phyloP scores from a whole-genome alignment of 1,284 basidiomycete species.

The Rhodotorula sp. region DNA sequence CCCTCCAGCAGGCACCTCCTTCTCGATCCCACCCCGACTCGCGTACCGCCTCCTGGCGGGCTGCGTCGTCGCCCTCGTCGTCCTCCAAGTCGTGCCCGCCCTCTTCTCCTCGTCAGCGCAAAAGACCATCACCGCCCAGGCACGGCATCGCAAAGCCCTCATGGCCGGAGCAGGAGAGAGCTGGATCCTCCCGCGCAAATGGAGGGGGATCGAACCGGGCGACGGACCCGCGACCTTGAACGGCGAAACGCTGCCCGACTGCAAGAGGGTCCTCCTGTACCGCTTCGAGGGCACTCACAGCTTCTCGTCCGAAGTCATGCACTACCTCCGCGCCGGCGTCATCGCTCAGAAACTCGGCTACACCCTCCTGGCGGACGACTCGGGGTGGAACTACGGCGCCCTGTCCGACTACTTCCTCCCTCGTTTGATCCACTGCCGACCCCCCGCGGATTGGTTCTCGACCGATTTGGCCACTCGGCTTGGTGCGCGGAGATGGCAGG shows the following conservation, averaged over 20 bases:
- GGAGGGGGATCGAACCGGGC: slow-evolving; percentile 20
- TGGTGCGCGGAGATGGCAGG: slow-evolving; percentile 29
- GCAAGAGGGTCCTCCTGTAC: slow-evolving; percentile 38
- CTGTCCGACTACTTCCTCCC: slow-evolving; percentile 37
- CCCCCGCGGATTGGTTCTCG: slow-evolving; percentile 36
- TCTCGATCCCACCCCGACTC: slow-evolving; percentile 3
- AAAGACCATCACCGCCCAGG: not conserved
- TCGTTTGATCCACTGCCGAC: slow-evolving; percentile 32
- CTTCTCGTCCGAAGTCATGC: slow-evolving; percentile 29
- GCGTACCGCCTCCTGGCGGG: slow-evolving; percentile 11
- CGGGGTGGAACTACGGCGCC: slow-evolving; percentile 33
- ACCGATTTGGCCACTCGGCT: slow-evolving; percentile 7
- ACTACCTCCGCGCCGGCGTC: slow-evolving; percentile 31
- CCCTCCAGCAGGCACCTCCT: not conserved
- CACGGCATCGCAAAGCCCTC: slow-evolving; percentile 10
- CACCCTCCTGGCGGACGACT: slow-evolving; percentile 36
- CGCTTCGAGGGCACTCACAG: slow-evolving; percentile 25
- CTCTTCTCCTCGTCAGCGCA: not conserved
- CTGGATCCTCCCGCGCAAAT: slow-evolving; percentile 34
- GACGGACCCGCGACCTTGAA: slow-evolving; percentile 3
- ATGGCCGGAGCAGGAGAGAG: slow-evolving; percentile 23
- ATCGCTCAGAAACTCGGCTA: slow-evolving; percentile 37
- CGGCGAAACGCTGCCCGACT: slow-evolving; percentile 30
- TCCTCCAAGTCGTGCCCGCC: slow-evolving; percentile 19
- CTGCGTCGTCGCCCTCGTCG: slow-evolving; percentile 16